A percentile compares a stretch with the other conserved stretches of the same genome.
These are phyloP conservation scores for Tulasnella sp. DNA, from an alignment of 768 basidiomycete genomes.

Conservation along the genomic window DNA sequence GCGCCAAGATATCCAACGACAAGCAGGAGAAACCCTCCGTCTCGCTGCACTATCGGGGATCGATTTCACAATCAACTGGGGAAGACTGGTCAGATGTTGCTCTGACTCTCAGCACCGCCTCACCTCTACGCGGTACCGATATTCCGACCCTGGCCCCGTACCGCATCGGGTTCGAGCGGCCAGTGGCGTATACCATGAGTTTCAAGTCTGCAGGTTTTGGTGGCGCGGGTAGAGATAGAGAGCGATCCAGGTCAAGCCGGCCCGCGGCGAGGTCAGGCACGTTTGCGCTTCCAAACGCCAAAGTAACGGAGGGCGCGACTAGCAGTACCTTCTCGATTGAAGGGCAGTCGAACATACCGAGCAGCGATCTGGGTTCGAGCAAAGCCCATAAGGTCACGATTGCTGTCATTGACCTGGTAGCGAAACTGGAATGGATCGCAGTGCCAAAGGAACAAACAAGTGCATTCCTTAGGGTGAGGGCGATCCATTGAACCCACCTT, in stretches of 20 bases:
- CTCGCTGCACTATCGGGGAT: constrained; percentile 23
- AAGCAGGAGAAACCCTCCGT: constrained; percentile 29
- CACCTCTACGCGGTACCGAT: constrained; percentile 15
- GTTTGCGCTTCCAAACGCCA: neutral
- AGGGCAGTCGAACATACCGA: constrained; percentile 22
- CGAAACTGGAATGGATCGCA: constrained; percentile 22
- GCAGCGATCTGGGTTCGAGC: neutral
- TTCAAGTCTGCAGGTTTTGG: neutral
- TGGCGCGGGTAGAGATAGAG: neutral
- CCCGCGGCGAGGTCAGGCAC: neutral
- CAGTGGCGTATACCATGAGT: neutral
- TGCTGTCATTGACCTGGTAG: constrained; percentile 20
- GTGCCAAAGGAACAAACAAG: constrained; percentile 21
- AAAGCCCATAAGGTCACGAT: constrained; percentile 23
- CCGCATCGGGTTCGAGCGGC: constrained; percentile 14
- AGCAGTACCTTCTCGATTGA: constrained; percentile 22
- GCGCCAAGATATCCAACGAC: constrained; percentile 40
- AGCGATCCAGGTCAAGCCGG: neutral
- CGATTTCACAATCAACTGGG: constrained; percentile 24
- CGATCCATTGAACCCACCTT: neutral
- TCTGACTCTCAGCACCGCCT: constrained; percentile 24
- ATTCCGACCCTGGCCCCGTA: constrained; percentile 22
- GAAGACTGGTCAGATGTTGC: constrained; percentile 24
- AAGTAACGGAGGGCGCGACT: constrained; percentile 10
- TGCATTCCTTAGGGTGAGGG: constrained; percentile 20